Evolutionary conservation across 768 basidiomycete species (phyloP).

Genomic region (Termitomyces sp.): DNA sequence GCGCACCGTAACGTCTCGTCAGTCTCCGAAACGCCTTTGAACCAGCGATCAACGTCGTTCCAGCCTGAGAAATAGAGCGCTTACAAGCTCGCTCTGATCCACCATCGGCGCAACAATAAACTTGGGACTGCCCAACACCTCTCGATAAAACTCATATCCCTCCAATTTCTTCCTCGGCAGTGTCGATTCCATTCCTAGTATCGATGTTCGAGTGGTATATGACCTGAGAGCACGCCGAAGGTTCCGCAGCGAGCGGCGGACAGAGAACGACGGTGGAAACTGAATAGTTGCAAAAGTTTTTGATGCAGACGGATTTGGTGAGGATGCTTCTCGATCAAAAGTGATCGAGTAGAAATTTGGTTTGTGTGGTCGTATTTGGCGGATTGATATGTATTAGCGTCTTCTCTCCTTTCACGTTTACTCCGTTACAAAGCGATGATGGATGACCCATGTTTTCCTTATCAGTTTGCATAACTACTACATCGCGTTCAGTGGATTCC

Average conservation of each 20-base stretch:
- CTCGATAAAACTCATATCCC: slow-evolving; percentile 81
- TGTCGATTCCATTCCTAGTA: not conserved
- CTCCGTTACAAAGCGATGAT: no score
- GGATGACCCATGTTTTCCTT: no score
- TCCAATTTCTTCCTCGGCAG: slow-evolving; percentile 36
- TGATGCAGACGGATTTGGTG: not conserved
- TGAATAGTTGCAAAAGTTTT: not conserved
- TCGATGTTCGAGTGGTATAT: not conserved
- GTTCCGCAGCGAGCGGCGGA: not conserved
- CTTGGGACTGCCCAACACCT: slow-evolving; percentile 79
- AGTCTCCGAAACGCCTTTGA: slow-evolving; percentile 83
- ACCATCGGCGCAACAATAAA: slow-evolving; percentile 98
- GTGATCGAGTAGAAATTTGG: not conserved
- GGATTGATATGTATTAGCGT: no score
- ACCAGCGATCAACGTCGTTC: not conserved
- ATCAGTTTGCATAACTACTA: no score
- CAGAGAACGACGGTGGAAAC: not conserved
- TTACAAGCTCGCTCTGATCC: slow-evolving; percentile 91
- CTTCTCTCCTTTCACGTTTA: no score
- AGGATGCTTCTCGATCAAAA: not conserved
- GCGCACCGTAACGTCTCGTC: slow-evolving; percentile 75
- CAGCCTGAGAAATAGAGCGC: slow-evolving; percentile 20
- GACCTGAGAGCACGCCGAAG: not conserved
- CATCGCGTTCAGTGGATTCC: no score
- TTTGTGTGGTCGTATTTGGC: not conserved